These are phyloP conservation scores for Lasiosphaeria hispida DNA, from an alignment of 495 filamentous ascomycete species.

Conservation along the genomic window DNA sequence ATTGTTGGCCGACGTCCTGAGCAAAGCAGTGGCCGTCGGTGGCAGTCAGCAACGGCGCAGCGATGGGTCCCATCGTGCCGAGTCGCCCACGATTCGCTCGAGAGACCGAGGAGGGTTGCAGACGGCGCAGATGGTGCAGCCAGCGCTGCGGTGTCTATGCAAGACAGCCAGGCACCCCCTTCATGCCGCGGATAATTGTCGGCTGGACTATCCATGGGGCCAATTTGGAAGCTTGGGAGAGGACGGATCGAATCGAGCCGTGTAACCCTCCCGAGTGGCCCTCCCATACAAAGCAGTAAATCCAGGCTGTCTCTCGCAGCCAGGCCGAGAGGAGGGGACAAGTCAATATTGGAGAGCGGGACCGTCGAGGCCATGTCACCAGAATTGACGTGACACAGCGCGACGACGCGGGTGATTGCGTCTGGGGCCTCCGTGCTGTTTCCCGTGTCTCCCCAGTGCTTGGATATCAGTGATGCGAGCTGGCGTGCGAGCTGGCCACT, in stretches of 20 bases:
- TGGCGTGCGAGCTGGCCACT: neutral
- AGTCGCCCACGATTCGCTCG: too few relatives aligned
- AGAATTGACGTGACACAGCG: neutral
- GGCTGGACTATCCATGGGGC: conserved; percentile 23
- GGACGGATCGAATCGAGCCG: conserved; percentile 34
- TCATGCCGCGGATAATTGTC: conserved; percentile 26
- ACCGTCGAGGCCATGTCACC: neutral
- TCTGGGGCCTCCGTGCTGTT: neutral
- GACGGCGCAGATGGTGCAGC: neutral
- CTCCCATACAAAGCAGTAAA: neutral
- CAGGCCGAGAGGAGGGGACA: neutral
- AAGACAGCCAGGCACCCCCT: conserved; percentile 11
- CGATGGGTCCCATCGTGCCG: too few relatives aligned
- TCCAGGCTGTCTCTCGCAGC: neutral
- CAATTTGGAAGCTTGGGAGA: conserved; percentile 26
- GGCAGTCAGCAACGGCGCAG: too few relatives aligned
- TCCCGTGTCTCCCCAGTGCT: too few relatives aligned
- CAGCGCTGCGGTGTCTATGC: conserved; percentile 6
- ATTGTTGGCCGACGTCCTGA: neutral
- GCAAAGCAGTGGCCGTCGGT: too few relatives aligned
- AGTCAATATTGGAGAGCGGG: too few relatives aligned
- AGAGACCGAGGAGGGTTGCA: too few relatives aligned
- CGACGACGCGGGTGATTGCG: neutral
- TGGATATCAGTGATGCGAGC: too few relatives aligned
- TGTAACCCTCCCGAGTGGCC: conserved; percentile 19